Percentiles rank a stretch among this genome's conserved stretches.
Evolutionary conservation across 768 basidiomycete genomes (phyloP).

Genomic region (Leucogyrophana mollusca): DNA sequence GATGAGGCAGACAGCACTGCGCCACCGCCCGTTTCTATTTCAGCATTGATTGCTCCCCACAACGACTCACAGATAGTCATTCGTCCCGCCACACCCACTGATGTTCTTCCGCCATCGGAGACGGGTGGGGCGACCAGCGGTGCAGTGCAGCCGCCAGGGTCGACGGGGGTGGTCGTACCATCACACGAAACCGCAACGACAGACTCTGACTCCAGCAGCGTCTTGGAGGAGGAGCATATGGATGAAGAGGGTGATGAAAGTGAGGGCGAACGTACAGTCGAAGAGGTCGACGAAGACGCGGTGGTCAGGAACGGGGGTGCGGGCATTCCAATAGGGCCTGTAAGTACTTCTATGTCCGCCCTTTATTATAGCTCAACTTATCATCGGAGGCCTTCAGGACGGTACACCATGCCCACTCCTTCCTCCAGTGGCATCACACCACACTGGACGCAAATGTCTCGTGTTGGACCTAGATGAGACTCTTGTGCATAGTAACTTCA

Average conservation of each 20-base stretch:
- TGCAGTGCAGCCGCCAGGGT: conserved; percentile 83
- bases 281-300: conserved; percentile 51
- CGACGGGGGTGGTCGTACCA: conserved; percentile 41
- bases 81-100: conserved; percentile 41
- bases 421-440: conserved; percentile 69
- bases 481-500: conserved; percentile 90
- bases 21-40: conserved; percentile 17
- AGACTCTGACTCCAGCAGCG: neutral
- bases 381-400: conserved; percentile 49
- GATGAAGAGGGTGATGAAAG: too few species aligned
- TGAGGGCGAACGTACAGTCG: too few species aligned
- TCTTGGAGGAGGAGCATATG: too few species aligned
- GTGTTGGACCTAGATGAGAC: conserved; percentile 95
- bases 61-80: conserved; percentile 25
- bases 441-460: conserved; percentile 83
- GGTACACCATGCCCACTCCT: conserved; percentile 79
- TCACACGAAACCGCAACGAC: conserved; percentile 5
- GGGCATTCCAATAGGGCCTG: conserved; percentile 86
- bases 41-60: conserved; percentile 8
- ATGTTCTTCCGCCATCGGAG: conserved; percentile 57
- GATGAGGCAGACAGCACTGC: conserved; percentile 34
- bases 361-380: neutral
- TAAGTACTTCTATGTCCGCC: conserved; percentile 37
- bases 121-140: conserved; percentile 82
- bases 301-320: conserved; percentile 82